These are phyloP conservation scores for Vitis hybrid DNA, from an alignment of 177 flowering plant genomes.

Conservation along the genomic window DNA sequence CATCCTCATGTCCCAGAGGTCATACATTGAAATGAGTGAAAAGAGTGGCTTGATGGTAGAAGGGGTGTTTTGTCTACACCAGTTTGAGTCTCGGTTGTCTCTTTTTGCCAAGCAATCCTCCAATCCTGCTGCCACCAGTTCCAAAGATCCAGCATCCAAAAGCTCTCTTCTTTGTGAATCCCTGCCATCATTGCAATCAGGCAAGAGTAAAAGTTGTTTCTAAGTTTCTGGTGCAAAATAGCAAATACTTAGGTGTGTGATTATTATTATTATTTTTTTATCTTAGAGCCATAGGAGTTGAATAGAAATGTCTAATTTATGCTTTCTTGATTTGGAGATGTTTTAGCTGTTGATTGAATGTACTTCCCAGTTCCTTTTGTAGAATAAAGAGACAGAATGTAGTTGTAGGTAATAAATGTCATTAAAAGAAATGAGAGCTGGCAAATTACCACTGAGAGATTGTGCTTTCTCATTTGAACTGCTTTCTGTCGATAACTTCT, in stretches of 20 bases:
- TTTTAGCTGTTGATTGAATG: not conserved
- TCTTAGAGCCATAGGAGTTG: not conserved
- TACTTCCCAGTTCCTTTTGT: not conserved
- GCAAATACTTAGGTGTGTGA: not conserved
- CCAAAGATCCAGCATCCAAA: constrained; percentile 27
- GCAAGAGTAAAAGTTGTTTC: constrained; percentile 3
- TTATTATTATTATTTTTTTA: not conserved
- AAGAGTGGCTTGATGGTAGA: not conserved
- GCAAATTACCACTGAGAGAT: constrained; percentile 32
- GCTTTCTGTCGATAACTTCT: constrained; percentile 52
- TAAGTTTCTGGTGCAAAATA: not conserved
- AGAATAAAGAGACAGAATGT: not conserved
- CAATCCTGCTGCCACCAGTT: constrained; percentile 16
- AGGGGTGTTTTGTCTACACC: not conserved
- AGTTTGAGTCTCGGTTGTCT: constrained; percentile 22
- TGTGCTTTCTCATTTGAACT: constrained; percentile 33
- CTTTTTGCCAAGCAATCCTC: constrained; percentile 18
- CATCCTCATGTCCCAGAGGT: constrained; percentile 2
- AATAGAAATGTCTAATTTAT: not conserved
- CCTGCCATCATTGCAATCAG: constrained; percentile 25
- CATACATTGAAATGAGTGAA: not conserved
- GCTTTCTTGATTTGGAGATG: not conserved
- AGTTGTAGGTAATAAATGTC: not conserved
- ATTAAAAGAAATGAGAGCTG: not conserved
- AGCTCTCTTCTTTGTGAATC: constrained; percentile 10